These are phyloP conservation scores for Lachnellula hyalina DNA, from an alignment of 2,329 filamentous ascomycete species.

Conservation along the genomic window DNA sequence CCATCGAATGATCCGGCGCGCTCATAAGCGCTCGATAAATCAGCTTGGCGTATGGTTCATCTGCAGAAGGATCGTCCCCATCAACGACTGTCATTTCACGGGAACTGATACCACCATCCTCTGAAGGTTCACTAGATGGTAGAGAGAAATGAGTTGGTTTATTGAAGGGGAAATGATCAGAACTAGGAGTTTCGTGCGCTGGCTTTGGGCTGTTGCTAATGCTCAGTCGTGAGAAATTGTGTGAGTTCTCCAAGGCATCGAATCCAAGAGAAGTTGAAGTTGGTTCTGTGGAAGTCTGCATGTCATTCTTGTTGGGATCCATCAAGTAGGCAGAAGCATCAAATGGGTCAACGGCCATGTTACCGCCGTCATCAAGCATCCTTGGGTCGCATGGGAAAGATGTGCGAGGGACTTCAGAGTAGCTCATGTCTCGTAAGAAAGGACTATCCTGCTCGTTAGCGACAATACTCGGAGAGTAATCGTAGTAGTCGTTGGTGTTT, in stretches of 20 bases:
- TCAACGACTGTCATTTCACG: slow-evolving; percentile 25
- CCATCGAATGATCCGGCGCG: slow-evolving; percentile 62
- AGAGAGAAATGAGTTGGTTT: slow-evolving; percentile 10
- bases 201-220: slow-evolving; percentile 20
- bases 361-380: slow-evolving; percentile 8
- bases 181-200: slow-evolving; percentile 9
- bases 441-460: slow-evolving; percentile 10
- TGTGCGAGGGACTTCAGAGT: slow-evolving; percentile 17
- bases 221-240: slow-evolving; percentile 14
- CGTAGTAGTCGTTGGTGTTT: slow-evolving; percentile 18
- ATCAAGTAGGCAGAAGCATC: slow-evolving; percentile 15
- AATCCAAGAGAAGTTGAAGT: slow-evolving; percentile 1
- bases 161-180: slow-evolving; percentile 3
- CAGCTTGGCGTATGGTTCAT: slow-evolving; percentile 74
- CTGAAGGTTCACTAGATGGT: slow-evolving; percentile 19
- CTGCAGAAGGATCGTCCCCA: slow-evolving; percentile 29
- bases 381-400: slow-evolving; percentile 14
- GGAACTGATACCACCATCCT: slow-evolving; percentile 25
- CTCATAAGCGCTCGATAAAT: slow-evolving; percentile 72
- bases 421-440: slow-evolving; percentile 7
- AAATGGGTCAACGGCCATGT: slow-evolving; percentile 12
- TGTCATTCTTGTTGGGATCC: slow-evolving; percentile 8
- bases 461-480: slow-evolving; percentile 14
- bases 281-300: slow-evolving; percentile 1
- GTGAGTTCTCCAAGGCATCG: slow-evolving; percentile 10